These are phyloP conservation scores for Globisporangium sylvaticum DNA, from an alignment of 352 stramenopile genomes.

Conservation along the genomic window DNA sequence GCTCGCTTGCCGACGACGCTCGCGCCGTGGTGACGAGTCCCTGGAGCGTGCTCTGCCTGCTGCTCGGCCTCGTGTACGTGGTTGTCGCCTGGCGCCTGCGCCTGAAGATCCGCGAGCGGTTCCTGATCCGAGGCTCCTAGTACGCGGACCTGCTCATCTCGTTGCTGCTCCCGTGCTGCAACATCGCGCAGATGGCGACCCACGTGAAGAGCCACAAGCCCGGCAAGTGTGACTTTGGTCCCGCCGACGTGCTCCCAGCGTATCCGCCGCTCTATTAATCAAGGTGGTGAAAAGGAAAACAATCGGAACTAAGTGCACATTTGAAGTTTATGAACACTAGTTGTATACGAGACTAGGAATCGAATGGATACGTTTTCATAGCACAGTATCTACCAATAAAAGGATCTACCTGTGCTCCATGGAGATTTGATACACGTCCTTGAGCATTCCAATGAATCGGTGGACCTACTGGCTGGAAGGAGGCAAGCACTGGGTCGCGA, in stretches of 20 bases:
- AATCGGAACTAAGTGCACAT: not conserved
- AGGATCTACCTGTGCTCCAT: not conserved
- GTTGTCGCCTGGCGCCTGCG: conserved; percentile 16
- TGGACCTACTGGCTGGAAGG: not conserved
- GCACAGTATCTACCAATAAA: not conserved
- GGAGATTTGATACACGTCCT: not conserved
- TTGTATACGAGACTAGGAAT: not conserved
- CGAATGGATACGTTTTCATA: not conserved
- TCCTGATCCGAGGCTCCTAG: conserved; percentile 23
- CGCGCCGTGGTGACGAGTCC: not conserved
- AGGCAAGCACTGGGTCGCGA: not conserved
- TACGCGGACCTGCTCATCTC: conserved; percentile 14
- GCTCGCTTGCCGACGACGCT: not conserved
- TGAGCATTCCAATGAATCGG: not conserved
- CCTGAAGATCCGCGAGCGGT: conserved; percentile 25
- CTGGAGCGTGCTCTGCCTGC: conserved; percentile 6
- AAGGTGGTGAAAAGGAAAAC: not conserved
- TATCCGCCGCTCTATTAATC: conserved; percentile 12
- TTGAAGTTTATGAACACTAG: not conserved
- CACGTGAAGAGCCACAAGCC: conserved; percentile 34
- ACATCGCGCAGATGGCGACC: conserved; percentile 32
- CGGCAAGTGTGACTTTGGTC: conserved; percentile 70
- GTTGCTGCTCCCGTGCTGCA: conserved; percentile 20
- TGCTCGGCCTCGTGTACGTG: conserved; percentile 13
- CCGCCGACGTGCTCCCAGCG: conserved; percentile 21